Evolutionary conservation across 108 stramenopile species (phyloP).

Genomic region (Cyclotella cryptica): DNA sequence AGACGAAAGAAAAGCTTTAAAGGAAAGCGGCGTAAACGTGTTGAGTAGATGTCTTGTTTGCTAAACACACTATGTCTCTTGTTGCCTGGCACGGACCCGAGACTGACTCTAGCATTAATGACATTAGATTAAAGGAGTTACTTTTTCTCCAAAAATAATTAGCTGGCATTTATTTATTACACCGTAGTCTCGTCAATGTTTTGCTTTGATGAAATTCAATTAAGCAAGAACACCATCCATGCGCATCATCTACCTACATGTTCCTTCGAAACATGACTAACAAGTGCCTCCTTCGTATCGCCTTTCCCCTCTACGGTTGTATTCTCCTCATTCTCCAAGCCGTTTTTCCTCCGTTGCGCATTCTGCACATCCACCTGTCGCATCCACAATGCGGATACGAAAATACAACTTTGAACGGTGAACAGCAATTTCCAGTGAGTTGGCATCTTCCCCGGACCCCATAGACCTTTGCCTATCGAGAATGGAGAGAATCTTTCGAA

Average conservation of each 20-base stretch:
- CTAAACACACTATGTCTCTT: background rate
- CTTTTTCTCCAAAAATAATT: no score
- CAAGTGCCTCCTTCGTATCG: background rate
- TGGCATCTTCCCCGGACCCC: conserved; percentile 25
- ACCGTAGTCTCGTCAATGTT: no score
- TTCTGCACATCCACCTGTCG: conserved; percentile 4
- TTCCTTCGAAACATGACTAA: background rate
- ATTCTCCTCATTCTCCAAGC: background rate
- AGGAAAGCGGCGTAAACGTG: conserved; percentile 23
- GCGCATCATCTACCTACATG: no score
- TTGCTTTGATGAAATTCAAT: no score
- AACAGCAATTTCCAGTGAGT: conserved; percentile 22
- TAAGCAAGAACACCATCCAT: no score
- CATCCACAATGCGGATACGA: conserved; percentile 10
- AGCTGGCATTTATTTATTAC: no score
- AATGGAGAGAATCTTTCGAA: conserved; percentile 11
- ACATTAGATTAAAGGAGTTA: no score
- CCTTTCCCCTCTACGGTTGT: background rate
- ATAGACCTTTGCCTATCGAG: conserved; percentile 6
- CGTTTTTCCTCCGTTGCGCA: background rate
- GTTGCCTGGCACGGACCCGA: no score
- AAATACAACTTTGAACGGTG: conserved; percentile 13
- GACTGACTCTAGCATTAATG: no score
- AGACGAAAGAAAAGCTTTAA: conserved; percentile 52
- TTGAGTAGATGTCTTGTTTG: background rate